These are phyloP conservation scores for Boletus mariae DNA, from an alignment of 1,284 basidiomycete species.

Conservation along the genomic window DNA sequence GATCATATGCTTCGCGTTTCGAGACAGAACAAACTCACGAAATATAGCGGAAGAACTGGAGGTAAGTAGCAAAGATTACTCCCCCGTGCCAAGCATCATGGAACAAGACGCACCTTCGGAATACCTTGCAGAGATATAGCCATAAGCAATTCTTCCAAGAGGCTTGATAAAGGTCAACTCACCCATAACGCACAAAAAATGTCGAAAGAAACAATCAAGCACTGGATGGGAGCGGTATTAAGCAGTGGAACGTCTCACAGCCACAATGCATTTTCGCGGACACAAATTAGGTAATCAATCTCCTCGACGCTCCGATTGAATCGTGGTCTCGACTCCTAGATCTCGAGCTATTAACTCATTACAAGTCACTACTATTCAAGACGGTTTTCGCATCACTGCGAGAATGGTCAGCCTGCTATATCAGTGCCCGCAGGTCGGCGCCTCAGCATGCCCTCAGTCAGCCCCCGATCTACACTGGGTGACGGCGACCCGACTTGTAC, in stretches of 20 bases:
- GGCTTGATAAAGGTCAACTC: not conserved
- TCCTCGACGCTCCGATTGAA: too few relatives aligned
- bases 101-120: conserved; percentile 53
- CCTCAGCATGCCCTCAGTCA: too few relatives aligned
- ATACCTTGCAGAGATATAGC: conserved; percentile 41
- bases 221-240: not conserved
- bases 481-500: too few relatives aligned
- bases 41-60: conserved; percentile 79
- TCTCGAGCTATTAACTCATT: too few relatives aligned
- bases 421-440: too few relatives aligned
- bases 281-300: not conserved
- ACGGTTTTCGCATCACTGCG: too few relatives aligned
- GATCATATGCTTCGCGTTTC: not conserved
- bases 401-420: too few relatives aligned
- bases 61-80: conserved; percentile 8
- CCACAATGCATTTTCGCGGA: not conserved
- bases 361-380: too few relatives aligned
- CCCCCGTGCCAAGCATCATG: conserved; percentile 34
- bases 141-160: not conserved
- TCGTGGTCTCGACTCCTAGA: too few relatives aligned
- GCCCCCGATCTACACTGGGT: too few relatives aligned
- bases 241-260: not conserved
- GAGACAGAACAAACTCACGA: conserved; percentile 49
- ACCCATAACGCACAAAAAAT: conserved; percentile 23
- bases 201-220: conserved; percentile 5